Conservation (phyloP, 202 grass and related monocot genomes). For the Carex sylvatica region DNA sequence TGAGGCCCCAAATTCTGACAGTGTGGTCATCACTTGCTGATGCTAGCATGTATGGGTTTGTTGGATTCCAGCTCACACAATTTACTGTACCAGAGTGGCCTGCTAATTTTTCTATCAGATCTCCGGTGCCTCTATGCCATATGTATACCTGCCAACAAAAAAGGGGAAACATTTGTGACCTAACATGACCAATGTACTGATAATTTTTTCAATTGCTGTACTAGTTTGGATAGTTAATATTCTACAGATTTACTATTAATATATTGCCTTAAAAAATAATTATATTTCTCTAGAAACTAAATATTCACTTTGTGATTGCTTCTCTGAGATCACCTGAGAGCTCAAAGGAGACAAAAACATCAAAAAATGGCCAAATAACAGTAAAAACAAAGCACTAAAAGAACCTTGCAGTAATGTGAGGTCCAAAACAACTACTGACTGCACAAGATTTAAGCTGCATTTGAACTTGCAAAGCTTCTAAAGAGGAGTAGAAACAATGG, state of each 20-base stretch:
- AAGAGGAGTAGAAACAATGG: background rate
- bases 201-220: background rate
- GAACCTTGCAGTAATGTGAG: background rate
- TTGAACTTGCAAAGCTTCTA: background rate
- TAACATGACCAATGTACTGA: background rate
- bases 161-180: background rate
- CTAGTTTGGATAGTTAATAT: background rate
- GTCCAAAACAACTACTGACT: background rate
- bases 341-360: background rate
- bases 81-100: conserved; percentile 86
- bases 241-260: background rate
- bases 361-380: background rate
- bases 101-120: conserved; percentile 62
- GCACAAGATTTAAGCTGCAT: background rate
- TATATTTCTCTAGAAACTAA: background rate
- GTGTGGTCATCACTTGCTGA: conserved; percentile 78
- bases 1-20: conserved; percentile 76
- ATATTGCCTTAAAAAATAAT: background rate
- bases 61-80: conserved; percentile 88
- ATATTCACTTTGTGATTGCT: background rate
- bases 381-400: background rate
- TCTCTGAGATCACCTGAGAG: background rate
- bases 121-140: conserved; percentile 76
- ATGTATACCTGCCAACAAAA: conserved; percentile 70
- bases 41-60: conserved; percentile 84